Evolutionary conservation across 148 eudicot genomes (phyloP), one percentile per base, ranked within the genome.

Genomic region (Polygonum aviculare): DNA sequence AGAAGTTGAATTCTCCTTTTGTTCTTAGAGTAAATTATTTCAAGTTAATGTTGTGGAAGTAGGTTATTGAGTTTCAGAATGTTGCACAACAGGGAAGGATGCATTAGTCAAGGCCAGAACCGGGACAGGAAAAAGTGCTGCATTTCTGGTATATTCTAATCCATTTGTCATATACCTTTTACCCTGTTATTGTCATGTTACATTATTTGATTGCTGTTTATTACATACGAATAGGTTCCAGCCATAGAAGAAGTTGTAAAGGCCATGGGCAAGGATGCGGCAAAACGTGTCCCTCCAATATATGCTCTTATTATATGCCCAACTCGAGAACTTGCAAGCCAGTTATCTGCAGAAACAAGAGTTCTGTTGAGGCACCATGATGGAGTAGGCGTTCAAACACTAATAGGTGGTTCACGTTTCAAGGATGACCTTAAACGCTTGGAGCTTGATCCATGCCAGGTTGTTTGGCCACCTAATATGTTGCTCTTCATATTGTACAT

Each of bases 171-270:
- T 45, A 14, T 63, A 41, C 77, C 77, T 57, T 76, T 76, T 57
- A 57, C 22, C 48, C 21, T 73, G 16, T 57, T 10, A 3, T 78
- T 31, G 1, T 33, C 47, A 65, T 80, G 33, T 75, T 77, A 51
- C 75, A 40, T 69, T 31, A 33, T 69, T 76, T 59, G 60, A 65
- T 73, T 80, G 40, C 74, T 80, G 49, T 76, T 76, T 83, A 76
- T 84, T 89, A 87, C 89, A 84, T 77, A 19, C 15, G 84, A 91
- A 84, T 93, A 95, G 98, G 90, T 92, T 86, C 98, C 97, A 77
- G 97, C 93, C 77, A 92, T 95, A 89, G 97, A 95, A 92, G 85
- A 97, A 92, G 98, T 92, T 86, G 69, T 95, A 79, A 92, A 87
- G 81, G 91, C 94, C 57, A 85, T 86, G 75, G 77, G 12, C 76